phyloP scores from a whole-genome alignment of 2,329 filamentous ascomycete genomes.

The Penicillium janthinellum region DNA sequence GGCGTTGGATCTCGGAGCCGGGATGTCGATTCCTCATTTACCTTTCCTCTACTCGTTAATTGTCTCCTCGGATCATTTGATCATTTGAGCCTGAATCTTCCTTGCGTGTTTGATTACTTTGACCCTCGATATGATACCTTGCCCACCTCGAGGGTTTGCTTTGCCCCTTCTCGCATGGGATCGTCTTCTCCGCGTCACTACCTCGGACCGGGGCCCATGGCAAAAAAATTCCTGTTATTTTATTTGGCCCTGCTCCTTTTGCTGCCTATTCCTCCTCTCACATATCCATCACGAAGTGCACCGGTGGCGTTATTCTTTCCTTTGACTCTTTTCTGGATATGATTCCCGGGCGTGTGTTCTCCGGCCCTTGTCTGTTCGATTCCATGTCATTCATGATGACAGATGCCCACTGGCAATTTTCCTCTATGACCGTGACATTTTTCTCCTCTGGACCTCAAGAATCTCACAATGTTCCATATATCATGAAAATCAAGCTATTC shows the following conservation, averaged over 20 bases:
- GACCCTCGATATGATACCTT: conserved; percentile 36
- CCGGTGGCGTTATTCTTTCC: conserved; percentile 23
- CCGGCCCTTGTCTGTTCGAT: conserved; percentile 5
- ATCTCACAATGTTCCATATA: conserved; percentile 12
- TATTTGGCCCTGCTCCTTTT: conserved; percentile 19
- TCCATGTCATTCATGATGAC: conserved; percentile 26
- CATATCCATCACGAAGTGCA: conserved; percentile 25
- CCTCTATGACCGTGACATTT: conserved; percentile 15
- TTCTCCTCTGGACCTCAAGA: conserved; percentile 11
- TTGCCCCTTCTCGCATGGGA: conserved; percentile 9
- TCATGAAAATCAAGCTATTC: neutral
- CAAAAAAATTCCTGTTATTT: conserved; percentile 24
- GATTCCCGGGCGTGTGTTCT: conserved; percentile 22
- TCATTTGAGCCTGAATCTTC: conserved; percentile 22
- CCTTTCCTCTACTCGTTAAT: conserved; percentile 29
- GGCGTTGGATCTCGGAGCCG: conserved; percentile 20
- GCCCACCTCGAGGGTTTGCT: conserved; percentile 24
- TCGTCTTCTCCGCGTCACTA: neutral
- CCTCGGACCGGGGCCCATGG: no score
- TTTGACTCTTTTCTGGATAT: conserved; percentile 21
- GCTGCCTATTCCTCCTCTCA: conserved; percentile 14
- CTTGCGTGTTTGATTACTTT: conserved; percentile 21
- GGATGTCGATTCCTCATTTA: conserved; percentile 31
- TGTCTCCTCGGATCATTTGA: conserved; percentile 42
- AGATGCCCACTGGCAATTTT: conserved; percentile 14